Evolutionary conservation across 495 filamentous ascomycete genomes (phyloP).

Genomic region (Hypoxylon lenormandii): DNA sequence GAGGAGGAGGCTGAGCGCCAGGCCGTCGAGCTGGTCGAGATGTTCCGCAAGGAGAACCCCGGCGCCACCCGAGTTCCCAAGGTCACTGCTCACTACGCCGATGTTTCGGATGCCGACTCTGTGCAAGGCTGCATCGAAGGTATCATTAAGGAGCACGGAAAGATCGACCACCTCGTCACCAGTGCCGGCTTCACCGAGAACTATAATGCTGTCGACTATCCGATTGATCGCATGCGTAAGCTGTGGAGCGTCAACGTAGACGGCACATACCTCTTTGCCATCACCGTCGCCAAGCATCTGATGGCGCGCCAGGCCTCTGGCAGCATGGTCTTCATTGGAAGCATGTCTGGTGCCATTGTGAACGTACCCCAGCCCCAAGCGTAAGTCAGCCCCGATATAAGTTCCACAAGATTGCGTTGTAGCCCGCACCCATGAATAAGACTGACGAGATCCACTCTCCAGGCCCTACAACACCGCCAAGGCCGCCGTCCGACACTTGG

Average conservation of each 20-base stretch:
- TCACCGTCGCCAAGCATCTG: conserved; percentile 84
- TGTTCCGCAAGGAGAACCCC: conserved; percentile 81
- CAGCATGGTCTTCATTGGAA: conserved; percentile 93
- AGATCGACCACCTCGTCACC: conserved; percentile 91
- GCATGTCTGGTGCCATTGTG: conserved; percentile 92
- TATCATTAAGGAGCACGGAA: conserved; percentile 75
- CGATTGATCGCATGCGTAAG: conserved; percentile 87
- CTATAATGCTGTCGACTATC: conserved; percentile 88
- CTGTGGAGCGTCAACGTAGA: conserved; percentile 95
- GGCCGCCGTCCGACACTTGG: conserved; percentile 86
- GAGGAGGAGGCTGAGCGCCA: conserved; percentile 86
- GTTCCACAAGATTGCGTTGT: neutral
- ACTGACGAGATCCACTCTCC: conserved; percentile 28
- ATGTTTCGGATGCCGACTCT: conserved; percentile 81
- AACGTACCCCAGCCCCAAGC: conserved; percentile 95
- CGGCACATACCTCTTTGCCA: conserved; percentile 90
- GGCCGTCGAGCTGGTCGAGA: conserved; percentile 75
- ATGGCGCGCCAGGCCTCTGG: conserved; percentile 82
- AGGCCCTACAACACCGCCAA: conserved; percentile 89
- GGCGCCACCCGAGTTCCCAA: conserved; percentile 72
- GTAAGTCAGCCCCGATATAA: conserved; percentile 47
- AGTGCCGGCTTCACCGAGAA: conserved; percentile 97
- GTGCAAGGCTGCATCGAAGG: conserved; percentile 78
- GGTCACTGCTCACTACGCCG: conserved; percentile 88
- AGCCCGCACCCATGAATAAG: neutral